Evolutionary conservation across 2,329 filamentous ascomycete genomes (phyloP), one percentile per base, ranked within the genome.

Genomic region (Colletotrichum sp.): DNA sequence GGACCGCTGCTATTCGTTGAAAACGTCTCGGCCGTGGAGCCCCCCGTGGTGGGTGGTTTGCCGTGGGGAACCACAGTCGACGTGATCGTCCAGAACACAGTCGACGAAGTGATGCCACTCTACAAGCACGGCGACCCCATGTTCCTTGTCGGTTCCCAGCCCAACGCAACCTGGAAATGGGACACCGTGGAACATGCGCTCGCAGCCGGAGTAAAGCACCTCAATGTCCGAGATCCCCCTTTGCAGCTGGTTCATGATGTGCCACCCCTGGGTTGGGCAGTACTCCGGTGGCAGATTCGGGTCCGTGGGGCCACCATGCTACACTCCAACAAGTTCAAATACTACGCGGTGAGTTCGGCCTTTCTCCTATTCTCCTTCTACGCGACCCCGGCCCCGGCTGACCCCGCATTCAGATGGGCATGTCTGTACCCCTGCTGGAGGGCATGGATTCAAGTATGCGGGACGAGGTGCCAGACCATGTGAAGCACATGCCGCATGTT

Each of bases 41-140:
- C 71, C 5, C 71, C 71, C 4, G 14, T 73, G 1, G 71, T 69
- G 3, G 56, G 55, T 0, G 56, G 30, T 5, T 13, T 73, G 8
- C 71, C 71, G 9, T 69, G 71, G 71, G 91, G 91, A 18, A 73
- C 73, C 3, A 85, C 86, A 4, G 78, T 84, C 1, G 86, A 73
- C 3, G 71, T 73, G 7, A 63, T 73, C 7, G 56, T 73, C 1
- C 71, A 73, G 2, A 73, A 73, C 24, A 43, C 71, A 24, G 43
- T 73, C 6, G 30, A 73, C 43, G 71, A 73, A 3, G 24, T 32
- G 21, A 73, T 73, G 71, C 71, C 71, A 7, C 56, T 93, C 66
- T 92, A 93, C 85, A 92, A 92, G 83, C 92, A 93, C 81, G 88
- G 88, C 48, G 90, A 88, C 78, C 91, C 91, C 79, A 90, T 89